Conservation (phyloP, 306 rosid genomes). For the Casuarina glauca region DNA sequence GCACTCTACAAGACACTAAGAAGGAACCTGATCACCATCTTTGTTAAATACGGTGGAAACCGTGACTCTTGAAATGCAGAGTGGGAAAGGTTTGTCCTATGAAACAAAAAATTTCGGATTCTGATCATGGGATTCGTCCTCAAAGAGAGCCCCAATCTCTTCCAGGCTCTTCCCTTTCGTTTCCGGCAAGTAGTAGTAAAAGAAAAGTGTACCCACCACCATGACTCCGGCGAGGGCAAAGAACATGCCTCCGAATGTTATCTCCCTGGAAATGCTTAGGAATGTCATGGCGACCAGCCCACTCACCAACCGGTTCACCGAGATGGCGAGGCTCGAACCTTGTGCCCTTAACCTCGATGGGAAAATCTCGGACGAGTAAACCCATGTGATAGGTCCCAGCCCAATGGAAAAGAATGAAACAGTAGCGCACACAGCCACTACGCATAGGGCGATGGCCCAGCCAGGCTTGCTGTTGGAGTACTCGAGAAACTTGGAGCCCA, state of each 20-base stretch:
- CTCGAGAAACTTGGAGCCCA: constrained; percentile 53
- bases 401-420: constrained; percentile 77
- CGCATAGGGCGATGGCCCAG: constrained; percentile 61
- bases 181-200: constrained; percentile 52
- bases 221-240: constrained; percentile 56
- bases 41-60: background rate
- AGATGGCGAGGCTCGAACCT: constrained; percentile 73
- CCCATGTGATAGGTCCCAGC: constrained; percentile 88
- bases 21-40: background rate
- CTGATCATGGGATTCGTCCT: constrained; percentile 37
- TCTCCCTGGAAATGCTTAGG: constrained; percentile 49
- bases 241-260: constrained; percentile 61
- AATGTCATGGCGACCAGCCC: constrained; percentile 77
- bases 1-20: background rate
- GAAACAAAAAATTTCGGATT: constrained; percentile 15
- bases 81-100: background rate
- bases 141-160: constrained; percentile 64
- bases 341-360: constrained; percentile 65
- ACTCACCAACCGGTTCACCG: constrained; percentile 69
- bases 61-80: background rate
- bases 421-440: constrained; percentile 52
- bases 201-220: constrained; percentile 50
- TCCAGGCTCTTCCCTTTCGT: constrained; percentile 84
- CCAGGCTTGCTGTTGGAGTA: constrained; percentile 30
- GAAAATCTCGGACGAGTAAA: constrained; percentile 73